Percentiles rank a stretch among this genome's conserved stretches.
Conservation (phyloP, 2,329 filamentous ascomycete genomes). For the Iodosphaeria phyllophila region DNA sequence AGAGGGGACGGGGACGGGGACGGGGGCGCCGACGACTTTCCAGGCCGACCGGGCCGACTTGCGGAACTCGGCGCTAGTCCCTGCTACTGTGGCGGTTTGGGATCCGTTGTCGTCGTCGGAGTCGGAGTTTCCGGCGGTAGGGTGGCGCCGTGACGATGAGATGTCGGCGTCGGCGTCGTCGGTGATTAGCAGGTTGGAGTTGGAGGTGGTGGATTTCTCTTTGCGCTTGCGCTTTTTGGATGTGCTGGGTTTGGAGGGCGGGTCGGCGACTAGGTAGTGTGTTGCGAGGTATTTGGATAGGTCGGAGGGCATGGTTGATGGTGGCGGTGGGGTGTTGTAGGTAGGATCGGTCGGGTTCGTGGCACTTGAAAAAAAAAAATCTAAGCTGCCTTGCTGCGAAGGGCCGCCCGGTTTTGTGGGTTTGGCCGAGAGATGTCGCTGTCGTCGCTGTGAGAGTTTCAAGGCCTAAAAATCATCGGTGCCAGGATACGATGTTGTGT, state of each 20-base stretch:
- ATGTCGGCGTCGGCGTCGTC: constrained; percentile 46
- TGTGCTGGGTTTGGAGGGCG: constrained; percentile 25
- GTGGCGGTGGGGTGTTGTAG: not conserved
- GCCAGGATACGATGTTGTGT: too few species aligned
- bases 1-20: too few species aligned
- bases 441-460: too few species aligned
- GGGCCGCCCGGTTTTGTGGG: too few species aligned
- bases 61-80: constrained; percentile 43
- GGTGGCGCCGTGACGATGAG: too few species aligned
- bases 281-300: constrained; percentile 77
- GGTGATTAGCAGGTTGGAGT: constrained; percentile 39
- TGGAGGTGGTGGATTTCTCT: constrained; percentile 14
- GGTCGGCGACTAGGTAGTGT: constrained; percentile 57
- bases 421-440: too few species aligned
- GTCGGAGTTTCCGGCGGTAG: constrained; percentile 24
- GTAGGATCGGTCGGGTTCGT: not conserved
- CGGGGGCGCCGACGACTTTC: constrained; percentile 45
- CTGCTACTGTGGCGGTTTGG: constrained; percentile 25
- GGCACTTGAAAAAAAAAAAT: too few species aligned
- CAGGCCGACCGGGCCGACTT: constrained; percentile 63
- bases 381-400: too few species aligned
- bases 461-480: too few species aligned
- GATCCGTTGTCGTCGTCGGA: constrained; percentile 38
- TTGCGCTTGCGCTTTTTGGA: constrained; percentile 37
- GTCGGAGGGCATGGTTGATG: constrained; percentile 31